A percentile compares a stretch with the other conserved stretches of the same genome.
These are phyloP conservation scores for Kodamaea fungicola DNA, from an alignment of 1,139 yeast species.

Conservation along the genomic window DNA sequence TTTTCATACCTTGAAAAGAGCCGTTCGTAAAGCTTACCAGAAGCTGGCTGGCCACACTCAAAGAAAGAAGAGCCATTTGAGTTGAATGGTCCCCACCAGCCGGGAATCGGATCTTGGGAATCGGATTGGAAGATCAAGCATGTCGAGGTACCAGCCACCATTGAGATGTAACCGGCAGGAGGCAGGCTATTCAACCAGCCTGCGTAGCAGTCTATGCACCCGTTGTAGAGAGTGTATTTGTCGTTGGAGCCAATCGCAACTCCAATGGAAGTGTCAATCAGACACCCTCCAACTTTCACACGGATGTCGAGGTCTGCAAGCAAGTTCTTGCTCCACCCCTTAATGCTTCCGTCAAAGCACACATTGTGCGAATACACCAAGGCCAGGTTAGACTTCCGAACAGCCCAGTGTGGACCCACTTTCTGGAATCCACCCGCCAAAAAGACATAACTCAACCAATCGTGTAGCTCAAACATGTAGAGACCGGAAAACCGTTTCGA, in stretches of 20 bases:
- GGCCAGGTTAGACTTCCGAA: slow-evolving; percentile 1
- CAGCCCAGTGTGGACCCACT: slow-evolving; percentile 1
- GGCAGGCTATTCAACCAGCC: slow-evolving; percentile 43
- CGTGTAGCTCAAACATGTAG: slow-evolving; percentile 51
- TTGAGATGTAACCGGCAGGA: slow-evolving; percentile 23
- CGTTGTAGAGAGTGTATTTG: slow-evolving; percentile 30
- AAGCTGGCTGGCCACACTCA: slow-evolving; percentile 49
- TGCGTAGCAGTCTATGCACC: slow-evolving; percentile 58
- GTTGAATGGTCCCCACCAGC: slow-evolving; percentile 58
- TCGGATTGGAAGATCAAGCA: slow-evolving; percentile 41
- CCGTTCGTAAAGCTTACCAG: slow-evolving; percentile 50
- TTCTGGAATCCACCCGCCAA: slow-evolving; percentile 21
- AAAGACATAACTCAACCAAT: slow-evolving; percentile 43
- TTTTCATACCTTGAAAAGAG: slow-evolving; percentile 33
- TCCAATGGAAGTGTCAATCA: slow-evolving; percentile 17
- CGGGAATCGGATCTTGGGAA: slow-evolving; percentile 16
- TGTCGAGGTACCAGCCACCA: slow-evolving; percentile 63
- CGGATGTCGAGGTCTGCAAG: slow-evolving; percentile 19
- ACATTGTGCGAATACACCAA: slow-evolving; percentile 8
- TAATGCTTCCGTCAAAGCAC: slow-evolving; percentile 53
- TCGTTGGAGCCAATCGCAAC: slow-evolving; percentile 16
- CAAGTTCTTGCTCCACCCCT: slow-evolving; percentile 45
- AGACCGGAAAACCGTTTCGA: slow-evolving; percentile 18
- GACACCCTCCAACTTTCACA: slow-evolving; percentile 13
- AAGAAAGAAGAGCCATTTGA: slow-evolving; percentile 8